phyloP scores from a whole-genome alignment of 768 basidiomycete species.

The Fomitopsis pulvina region DNA sequence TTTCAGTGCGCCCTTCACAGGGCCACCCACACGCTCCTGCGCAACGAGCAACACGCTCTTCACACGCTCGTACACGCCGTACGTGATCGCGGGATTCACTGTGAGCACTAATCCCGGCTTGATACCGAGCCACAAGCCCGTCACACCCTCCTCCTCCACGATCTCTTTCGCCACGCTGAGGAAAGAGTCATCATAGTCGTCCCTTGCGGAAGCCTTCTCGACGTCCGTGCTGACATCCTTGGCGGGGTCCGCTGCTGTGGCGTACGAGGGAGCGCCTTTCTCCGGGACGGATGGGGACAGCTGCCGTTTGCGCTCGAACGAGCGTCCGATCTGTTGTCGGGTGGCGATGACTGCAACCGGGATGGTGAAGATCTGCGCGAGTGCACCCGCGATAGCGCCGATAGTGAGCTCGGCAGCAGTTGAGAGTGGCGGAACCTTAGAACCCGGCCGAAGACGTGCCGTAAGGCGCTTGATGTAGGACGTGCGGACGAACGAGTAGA shows the following conservation, averaged over 20 bases:
- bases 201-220: conserved; percentile 13
- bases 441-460: conserved; percentile 50
- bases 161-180: conserved; percentile 78
- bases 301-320: conserved; percentile 15
- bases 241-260: neutral
- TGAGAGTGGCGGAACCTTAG: conserved; percentile 56
- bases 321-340: conserved; percentile 82
- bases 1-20: conserved; percentile 36
- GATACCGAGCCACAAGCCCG: conserved; percentile 89
- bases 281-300: neutral
- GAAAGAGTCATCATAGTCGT: conserved; percentile 61
- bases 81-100: conserved; percentile 96
- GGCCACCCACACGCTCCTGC: conserved; percentile 33
- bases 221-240: conserved; percentile 4
- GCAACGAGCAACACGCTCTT: conserved; percentile 67
- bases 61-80: conserved; percentile 89
- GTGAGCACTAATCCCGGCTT: conserved; percentile 93
- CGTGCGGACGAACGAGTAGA: conserved; percentile 87
- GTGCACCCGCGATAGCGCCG: conserved; percentile 87
- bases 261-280: neutral
- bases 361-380: conserved; percentile 97
- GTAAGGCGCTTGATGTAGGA: conserved; percentile 72
- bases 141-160: conserved; percentile 79
- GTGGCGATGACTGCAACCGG: conserved; percentile 98
- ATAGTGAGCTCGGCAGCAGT: conserved; percentile 79